Evolutionary conservation across 1,139 yeast species (phyloP), one percentile per base, ranked within the genome.

Genomic region (Ogataea hybrid): DNA sequence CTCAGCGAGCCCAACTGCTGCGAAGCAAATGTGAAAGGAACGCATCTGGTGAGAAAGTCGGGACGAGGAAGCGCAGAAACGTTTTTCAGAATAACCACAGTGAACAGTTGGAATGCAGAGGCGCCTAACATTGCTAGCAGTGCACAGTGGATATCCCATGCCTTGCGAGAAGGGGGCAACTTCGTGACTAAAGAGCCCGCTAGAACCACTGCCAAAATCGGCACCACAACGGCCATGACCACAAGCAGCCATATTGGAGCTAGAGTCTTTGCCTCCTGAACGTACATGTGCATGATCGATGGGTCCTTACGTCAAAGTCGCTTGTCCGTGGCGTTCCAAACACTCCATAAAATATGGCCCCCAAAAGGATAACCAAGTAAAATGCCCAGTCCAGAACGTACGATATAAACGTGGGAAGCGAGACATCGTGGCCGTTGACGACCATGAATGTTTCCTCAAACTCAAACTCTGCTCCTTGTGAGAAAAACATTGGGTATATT

Each of bases 31-130:
- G 51, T 40, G 11, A 53, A 47, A 5, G 77, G 78, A 15, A 50
- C 47, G 47, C 79, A 75, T 39, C 80, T 48, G 3, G 63, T 55
- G 4, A 75, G 47, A 47, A 75, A 54, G 53, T 75, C 80, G 0
- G 79, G 80, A 39, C 79, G 54, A 0, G 76, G 75, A 5, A 67
- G 48, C 2, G 77, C 79, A 37, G 72, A 54, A 3, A 65, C 59
- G 43, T 73, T 73, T 48, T 75, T 75, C 32, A 75, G 54, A 15
- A 72, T 56, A 20, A 71, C 65, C 1, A 73, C 73, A 4, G 70
- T 53, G 46, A 67, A 49, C 22, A 71, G 50, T 47, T 73, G 77
- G 12, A 67, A 57, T 0, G 74, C 58, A 44, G 66, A 61, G 10
- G 71, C 64, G 1, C 74, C 77, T 40, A 67, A 47, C 23, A 73